Conservation (phyloP, 164 flowering plant genomes). For the Liriodendron chinense region DNA sequence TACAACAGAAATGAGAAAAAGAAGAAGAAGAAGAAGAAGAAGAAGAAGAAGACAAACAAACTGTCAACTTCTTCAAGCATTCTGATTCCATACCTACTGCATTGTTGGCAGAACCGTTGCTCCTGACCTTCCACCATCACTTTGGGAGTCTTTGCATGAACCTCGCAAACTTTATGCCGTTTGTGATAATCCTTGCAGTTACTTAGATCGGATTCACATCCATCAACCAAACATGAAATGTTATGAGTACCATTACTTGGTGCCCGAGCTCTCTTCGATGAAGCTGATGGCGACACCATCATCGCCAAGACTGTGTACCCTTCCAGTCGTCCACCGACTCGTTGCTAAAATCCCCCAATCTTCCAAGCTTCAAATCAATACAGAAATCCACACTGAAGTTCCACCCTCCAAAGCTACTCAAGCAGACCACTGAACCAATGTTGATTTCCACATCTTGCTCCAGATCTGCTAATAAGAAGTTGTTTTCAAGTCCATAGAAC, state of each 20-base stretch:
- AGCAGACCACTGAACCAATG: constrained; percentile 23
- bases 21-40: neutral
- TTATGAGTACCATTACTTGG: constrained; percentile 34
- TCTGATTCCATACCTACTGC: constrained; percentile 58
- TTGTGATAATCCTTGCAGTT: constrained; percentile 75
- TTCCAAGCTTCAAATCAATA: constrained; percentile 64
- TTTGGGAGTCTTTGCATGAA: constrained; percentile 68
- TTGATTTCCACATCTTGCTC: constrained; percentile 29
- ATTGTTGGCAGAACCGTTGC: constrained; percentile 87
- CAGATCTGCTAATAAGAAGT: constrained; percentile 40
- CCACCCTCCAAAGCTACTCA: constrained; percentile 24
- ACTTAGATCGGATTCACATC: constrained; percentile 73
- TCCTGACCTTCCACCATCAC: constrained; percentile 65
- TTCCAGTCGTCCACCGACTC: constrained; percentile 22
- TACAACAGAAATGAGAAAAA: neutral
- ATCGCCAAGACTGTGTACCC: constrained; percentile 23
- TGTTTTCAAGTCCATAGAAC: constrained; percentile 54
- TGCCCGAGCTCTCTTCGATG: constrained; percentile 60
- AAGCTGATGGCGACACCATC: constrained; percentile 26
- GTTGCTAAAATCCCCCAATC: constrained; percentile 33
- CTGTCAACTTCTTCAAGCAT: neutral
- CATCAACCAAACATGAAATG: constrained; percentile 69
- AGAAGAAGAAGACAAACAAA: neutral
- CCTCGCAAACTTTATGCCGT: constrained; percentile 84
- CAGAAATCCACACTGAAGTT: constrained; percentile 31